Evolutionary conservation across 1,284 basidiomycete species (phyloP).

Genomic region (Boletus sp.): DNA sequence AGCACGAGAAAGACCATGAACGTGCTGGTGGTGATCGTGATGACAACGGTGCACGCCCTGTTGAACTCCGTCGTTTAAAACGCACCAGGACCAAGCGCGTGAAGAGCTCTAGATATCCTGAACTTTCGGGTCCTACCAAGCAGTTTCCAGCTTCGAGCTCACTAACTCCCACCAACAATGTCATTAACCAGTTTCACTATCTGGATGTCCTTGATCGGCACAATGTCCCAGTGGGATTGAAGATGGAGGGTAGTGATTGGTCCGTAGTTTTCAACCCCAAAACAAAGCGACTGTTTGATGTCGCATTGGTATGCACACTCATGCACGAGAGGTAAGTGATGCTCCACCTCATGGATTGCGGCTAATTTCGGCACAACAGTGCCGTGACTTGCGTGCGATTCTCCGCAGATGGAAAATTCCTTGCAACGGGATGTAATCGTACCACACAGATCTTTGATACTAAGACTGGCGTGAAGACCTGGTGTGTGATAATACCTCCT

Average conservation of each 20-base stretch:
- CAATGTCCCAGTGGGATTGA: slow-evolving; percentile 48
- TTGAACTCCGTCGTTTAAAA: slow-evolving; percentile 40
- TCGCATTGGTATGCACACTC: slow-evolving; percentile 83
- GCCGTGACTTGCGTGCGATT: slow-evolving; percentile 83
- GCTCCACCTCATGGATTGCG: not conserved
- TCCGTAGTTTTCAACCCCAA: slow-evolving; percentile 93
- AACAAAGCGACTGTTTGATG: slow-evolving; percentile 78
- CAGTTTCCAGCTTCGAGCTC: slow-evolving; percentile 22
- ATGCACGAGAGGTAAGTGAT: slow-evolving; percentile 84
- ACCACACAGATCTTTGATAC: slow-evolving; percentile 76
- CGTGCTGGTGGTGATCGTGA: slow-evolving; percentile 24
- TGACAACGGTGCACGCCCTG: slow-evolving; percentile 34
- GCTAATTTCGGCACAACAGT: slow-evolving; percentile 33
- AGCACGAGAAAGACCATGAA: slow-evolving; percentile 37
- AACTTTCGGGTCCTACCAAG: slow-evolving; percentile 9
- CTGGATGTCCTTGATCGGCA: slow-evolving; percentile 47
- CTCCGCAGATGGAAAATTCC: slow-evolving; percentile 71
- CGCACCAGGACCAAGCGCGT: slow-evolving; percentile 44
- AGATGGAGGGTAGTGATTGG: slow-evolving; percentile 91
- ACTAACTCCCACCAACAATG: slow-evolving; percentile 25
- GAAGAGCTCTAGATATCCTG: slow-evolving; percentile 24
- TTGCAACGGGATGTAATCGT: slow-evolving; percentile 78
- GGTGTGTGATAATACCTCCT: slow-evolving; percentile 35
- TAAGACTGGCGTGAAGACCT: slow-evolving; percentile 63
- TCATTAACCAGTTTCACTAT: slow-evolving; percentile 34